phyloP scores from a whole-genome alignment of 768 basidiomycete genomes.

The Lentinula raphanica region DNA sequence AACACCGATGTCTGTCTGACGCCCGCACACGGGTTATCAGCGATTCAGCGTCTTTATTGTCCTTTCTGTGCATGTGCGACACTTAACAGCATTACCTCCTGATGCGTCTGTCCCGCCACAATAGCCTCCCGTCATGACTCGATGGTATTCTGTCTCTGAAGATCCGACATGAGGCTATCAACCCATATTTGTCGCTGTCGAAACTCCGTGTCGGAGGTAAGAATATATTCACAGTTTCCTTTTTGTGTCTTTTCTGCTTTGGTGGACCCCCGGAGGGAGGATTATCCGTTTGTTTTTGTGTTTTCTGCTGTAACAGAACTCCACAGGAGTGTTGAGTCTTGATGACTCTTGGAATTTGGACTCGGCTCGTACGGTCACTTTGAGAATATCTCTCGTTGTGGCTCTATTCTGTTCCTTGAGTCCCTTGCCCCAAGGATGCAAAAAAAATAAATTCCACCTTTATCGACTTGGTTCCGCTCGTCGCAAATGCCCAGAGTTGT shows the following conservation, averaged over 20 bases:
- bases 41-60: not conserved
- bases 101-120: not conserved
- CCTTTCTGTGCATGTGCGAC: not conserved
- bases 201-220: not conserved
- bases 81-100: not conserved
- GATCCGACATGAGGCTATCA: slow-evolving; percentile 7
- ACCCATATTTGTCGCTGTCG: not conserved
- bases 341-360: not conserved
- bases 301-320: too few relatives aligned
- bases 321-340: too few relatives aligned
- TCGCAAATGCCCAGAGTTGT: too few relatives aligned
- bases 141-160: not conserved
- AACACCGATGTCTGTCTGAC: too few relatives aligned
- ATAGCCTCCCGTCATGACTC: not conserved
- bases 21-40: not conserved
- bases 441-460: too few relatives aligned
- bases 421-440: too few relatives aligned
- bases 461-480: too few relatives aligned
- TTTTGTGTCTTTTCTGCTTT: not conserved
- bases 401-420: too few relatives aligned
- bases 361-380: not conserved
- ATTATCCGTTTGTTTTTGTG: too few relatives aligned
- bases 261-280: too few relatives aligned
- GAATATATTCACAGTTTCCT: too few relatives aligned
- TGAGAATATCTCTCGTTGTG: not conserved